These are phyloP conservation scores for Pseudocercospora eumusae DNA, from an alignment of 2,329 filamentous ascomycete species.

Conservation along the genomic window DNA sequence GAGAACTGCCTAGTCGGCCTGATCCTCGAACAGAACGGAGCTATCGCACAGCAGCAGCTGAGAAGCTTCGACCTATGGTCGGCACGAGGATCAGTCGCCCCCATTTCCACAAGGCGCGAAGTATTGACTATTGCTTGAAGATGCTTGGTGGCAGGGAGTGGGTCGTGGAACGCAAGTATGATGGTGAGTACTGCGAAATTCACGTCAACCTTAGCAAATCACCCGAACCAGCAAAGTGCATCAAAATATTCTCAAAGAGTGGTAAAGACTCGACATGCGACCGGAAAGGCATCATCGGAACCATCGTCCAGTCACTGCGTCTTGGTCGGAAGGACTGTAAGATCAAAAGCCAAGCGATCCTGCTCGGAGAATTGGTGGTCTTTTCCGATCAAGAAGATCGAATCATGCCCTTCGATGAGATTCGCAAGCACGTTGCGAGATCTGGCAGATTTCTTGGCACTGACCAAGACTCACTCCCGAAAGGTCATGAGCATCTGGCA, in stretches of 20 bases:
- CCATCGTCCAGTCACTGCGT: constrained; percentile 64
- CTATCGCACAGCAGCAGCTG: constrained; percentile 36
- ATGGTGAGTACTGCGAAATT: constrained; percentile 85
- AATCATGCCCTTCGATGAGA: constrained; percentile 76
- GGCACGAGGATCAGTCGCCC: constrained; percentile 52
- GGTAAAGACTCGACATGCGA: constrained; percentile 85
- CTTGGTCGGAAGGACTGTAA: constrained; percentile 61
- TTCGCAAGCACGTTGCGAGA: constrained; percentile 75
- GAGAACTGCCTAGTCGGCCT: constrained; percentile 43
- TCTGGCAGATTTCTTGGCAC: constrained; percentile 70
- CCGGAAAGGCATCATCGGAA: constrained; percentile 61
- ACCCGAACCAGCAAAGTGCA: constrained; percentile 45
- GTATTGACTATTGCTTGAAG: constrained; percentile 71
- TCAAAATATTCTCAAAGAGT: constrained; percentile 89
- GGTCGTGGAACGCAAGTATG: constrained; percentile 79
- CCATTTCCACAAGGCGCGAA: constrained; percentile 48
- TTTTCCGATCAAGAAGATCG: constrained; percentile 67
- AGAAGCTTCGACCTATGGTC: constrained; percentile 41
- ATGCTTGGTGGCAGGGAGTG: constrained; percentile 63
- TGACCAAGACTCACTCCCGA: constrained; percentile 64
- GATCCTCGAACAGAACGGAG: constrained; percentile 37
- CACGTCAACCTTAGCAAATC: constrained; percentile 69
- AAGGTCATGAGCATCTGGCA: constrained; percentile 60
- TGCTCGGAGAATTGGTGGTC: constrained; percentile 81
- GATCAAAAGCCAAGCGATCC: constrained; percentile 67